phyloP scores from a whole-genome alignment of 2,329 filamentous ascomycete species.

The Ceratocystis variospora region DNA sequence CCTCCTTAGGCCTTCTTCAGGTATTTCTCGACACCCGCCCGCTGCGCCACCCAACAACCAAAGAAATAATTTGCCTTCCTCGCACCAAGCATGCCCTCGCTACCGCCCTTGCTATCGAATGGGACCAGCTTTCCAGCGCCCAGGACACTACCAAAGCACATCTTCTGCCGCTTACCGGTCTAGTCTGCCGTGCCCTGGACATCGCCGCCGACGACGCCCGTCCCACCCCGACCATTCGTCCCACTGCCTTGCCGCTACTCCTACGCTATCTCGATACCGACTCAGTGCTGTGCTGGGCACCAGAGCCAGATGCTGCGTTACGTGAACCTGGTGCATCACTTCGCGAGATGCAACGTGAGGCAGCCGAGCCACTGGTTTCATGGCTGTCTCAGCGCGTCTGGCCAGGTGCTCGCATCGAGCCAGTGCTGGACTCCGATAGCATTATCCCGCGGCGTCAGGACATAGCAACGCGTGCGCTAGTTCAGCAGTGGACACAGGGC shows the following conservation, averaged over 20 bases:
- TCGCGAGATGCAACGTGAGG: constrained; percentile 55
- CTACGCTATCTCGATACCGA: constrained; percentile 87
- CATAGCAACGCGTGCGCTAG: constrained; percentile 59
- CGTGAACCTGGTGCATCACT: constrained; percentile 34
- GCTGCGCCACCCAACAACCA: constrained; percentile 62
- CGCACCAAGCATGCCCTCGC: constrained; percentile 66
- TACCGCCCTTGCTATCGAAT: constrained; percentile 76
- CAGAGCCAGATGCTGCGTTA: constrained; percentile 38
- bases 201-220: constrained; percentile 52
- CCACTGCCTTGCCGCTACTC: constrained; percentile 50
- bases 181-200: constrained; percentile 71
- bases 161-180: constrained; percentile 77
- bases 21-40: constrained; percentile 67
- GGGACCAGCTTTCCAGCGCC: constrained; percentile 70
- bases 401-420: constrained; percentile 65
- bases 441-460: constrained; percentile 66
- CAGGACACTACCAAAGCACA: constrained; percentile 77
- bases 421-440: constrained; percentile 63
- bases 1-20: constrained; percentile 32
- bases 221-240: constrained; percentile 40
- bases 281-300: constrained; percentile 78
- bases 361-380: constrained; percentile 55
- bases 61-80: constrained; percentile 59
- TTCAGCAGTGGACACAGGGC: constrained; percentile 61
- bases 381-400: constrained; percentile 63